phyloP scores from a whole-genome alignment of 2,329 filamentous ascomycete species.

The Trichoderma guizhouense region DNA sequence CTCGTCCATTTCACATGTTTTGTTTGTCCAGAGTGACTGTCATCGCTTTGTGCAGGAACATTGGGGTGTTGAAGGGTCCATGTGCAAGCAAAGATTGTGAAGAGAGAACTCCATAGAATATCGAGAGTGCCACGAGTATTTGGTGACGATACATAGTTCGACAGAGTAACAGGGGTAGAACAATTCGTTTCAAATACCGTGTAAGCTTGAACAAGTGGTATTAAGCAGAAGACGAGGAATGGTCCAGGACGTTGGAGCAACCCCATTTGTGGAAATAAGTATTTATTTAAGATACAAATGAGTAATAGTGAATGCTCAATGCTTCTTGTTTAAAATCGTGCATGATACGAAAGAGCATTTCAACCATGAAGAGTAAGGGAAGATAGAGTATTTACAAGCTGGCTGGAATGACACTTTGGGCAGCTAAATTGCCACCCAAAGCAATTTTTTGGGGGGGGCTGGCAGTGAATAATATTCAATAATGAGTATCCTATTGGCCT shows the following conservation, averaged over 20 bases:
- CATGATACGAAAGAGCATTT: too few relatives aligned
- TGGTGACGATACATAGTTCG: neutral
- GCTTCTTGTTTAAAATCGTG: too few relatives aligned
- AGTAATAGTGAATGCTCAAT: too few relatives aligned
- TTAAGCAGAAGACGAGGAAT: neutral
- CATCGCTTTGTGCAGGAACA: neutral
- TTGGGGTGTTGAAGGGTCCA: neutral
- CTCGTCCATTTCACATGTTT: neutral
- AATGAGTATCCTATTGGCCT: too few relatives aligned
- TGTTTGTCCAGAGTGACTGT: too few relatives aligned
- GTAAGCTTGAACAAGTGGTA: neutral
- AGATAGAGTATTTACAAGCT: too few relatives aligned
- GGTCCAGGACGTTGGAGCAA: rapidly evolving
- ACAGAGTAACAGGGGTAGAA: neutral
- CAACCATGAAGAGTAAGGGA: too few relatives aligned
- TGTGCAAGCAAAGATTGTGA: neutral
- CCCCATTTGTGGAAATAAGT: neutral
- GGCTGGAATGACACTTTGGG: too few relatives aligned
- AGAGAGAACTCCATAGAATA: neutral
- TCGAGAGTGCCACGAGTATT: neutral
- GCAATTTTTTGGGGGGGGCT: too few relatives aligned
- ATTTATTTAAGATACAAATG: too few relatives aligned
- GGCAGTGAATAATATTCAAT: too few relatives aligned
- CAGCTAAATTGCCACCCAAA: too few relatives aligned
- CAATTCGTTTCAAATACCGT: neutral